Evolutionary conservation across 1,284 basidiomycete genomes (phyloP).

Genomic region (Marasmius oreades): DNA sequence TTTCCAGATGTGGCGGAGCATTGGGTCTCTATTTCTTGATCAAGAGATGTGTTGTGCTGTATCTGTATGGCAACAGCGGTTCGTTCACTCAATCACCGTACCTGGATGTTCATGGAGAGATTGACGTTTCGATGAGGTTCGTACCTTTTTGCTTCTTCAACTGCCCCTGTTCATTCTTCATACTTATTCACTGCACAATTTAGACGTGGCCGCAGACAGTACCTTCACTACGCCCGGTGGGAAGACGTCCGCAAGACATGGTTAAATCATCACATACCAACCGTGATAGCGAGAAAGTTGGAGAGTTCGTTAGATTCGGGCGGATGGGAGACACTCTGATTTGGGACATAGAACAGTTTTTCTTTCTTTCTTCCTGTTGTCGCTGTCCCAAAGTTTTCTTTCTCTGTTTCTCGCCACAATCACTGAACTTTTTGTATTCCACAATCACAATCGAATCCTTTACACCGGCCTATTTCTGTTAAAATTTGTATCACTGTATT

Average conservation of each 20-base stretch:
- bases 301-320: constrained; percentile 89
- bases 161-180: constrained; percentile 3
- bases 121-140: constrained; percentile 90
- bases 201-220: constrained; percentile 86
- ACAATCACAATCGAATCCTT: too few relatives aligned
- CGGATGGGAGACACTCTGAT: constrained; percentile 86
- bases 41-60: constrained; percentile 90
- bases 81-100: constrained; percentile 90
- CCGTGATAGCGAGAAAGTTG: constrained; percentile 84
- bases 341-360: neutral
- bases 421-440: too few relatives aligned
- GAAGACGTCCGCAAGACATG: constrained; percentile 91
- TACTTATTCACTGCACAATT: neutral
- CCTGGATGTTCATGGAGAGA: constrained; percentile 92
- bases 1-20: constrained; percentile 80
- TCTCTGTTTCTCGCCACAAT: too few relatives aligned
- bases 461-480: too few relatives aligned
- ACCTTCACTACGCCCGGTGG: constrained; percentile 82
- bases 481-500: too few relatives aligned
- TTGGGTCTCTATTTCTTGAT: constrained; percentile 91
- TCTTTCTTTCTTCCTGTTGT: neutral
- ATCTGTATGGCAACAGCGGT: constrained; percentile 87
- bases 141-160: constrained; percentile 19
- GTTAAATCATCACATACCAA: constrained; percentile 89
- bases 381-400: too few relatives aligned